Evolutionary conservation across 2,329 filamentous ascomycete species (phyloP), one percentile per base, ranked within the genome.

Genomic region (Coniella vitis): DNA sequence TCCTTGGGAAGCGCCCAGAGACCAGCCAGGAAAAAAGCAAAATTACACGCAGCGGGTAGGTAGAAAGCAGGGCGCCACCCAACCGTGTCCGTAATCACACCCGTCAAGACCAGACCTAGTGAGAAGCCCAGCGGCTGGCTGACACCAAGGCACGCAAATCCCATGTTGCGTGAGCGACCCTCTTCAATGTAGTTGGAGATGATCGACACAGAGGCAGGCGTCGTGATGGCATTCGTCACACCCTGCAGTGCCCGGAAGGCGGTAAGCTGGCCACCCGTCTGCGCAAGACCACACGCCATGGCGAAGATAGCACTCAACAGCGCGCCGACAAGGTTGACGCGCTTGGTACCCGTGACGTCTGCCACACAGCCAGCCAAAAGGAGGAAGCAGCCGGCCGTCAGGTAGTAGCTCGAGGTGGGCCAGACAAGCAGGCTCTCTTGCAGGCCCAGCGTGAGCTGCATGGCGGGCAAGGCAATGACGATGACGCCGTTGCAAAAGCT

Each of bases 61-160:
- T 72, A 76, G 56, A 70, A 78, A 3, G 67, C 70, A 1, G 64
- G 62, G 4, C 73, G 62, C 75, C 75, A 78, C 1, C 72, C 73
- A 4, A 69, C 56, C 0, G 64, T 67, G 38, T 75, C 69, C 5
- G 71, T 62, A 12, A 78, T 59, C 1, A 77, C 58, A 12, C 75
- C 75, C 9, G 69, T 73, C 1, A 76, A 53, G 1, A 78, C 69
- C 0, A 79, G 58, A 0, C 75, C 75, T 8, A 75, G 55, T 0
- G 71, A 73, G 54, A 75, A 78, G 0, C 75, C 75, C 0, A 78
- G 57, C 0, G 72, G 69, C 47, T 72, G 68, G 36, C 67, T 69
- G 19, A 74, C 57, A 0, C 75, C 72, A 5, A 75, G 49, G 47
- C 66, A 71, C 0, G 69, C 60, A 53, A 74, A 73, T 0, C 60